Conservation (phyloP, 2,329 filamentous ascomycete genomes). For the Fusarium sulawesiense region DNA sequence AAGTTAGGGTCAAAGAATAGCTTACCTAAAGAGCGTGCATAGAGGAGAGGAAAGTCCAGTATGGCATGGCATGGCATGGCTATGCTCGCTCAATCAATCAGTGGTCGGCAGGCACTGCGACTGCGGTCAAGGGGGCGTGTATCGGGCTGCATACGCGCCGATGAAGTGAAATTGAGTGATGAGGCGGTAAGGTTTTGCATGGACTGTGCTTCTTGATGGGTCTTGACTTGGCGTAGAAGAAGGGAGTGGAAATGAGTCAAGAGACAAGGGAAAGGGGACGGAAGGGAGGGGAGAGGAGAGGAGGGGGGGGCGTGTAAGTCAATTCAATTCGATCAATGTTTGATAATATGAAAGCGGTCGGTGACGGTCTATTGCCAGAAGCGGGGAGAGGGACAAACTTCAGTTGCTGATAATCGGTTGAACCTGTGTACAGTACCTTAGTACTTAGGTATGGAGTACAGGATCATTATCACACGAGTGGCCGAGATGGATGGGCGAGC, state of each 20-base stretch:
- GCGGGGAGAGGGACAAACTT: background rate
- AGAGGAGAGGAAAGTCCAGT: background rate
- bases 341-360: background rate
- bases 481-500: background rate
- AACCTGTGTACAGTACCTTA: background rate
- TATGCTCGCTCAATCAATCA: background rate
- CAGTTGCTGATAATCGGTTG: background rate
- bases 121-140: slow-evolving; percentile 8
- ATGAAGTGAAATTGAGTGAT: slow-evolving; percentile 19
- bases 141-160: background rate
- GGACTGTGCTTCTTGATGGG: slow-evolving; percentile 18
- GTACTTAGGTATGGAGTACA: background rate
- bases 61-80: background rate
- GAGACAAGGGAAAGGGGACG: background rate
- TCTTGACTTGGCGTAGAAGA: slow-evolving; percentile 10
- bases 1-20: slow-evolving; percentile 29
- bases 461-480: background rate
- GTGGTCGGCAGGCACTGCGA: background rate
- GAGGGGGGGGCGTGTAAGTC: slow-evolving; percentile 14
- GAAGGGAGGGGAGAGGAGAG: background rate
- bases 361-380: background rate
- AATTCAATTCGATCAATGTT: background rate
- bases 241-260: slow-evolving; percentile 28
- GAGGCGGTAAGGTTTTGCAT: slow-evolving; percentile 36
- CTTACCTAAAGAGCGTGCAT: slow-evolving; percentile 20